Conservation (phyloP, 2,329 filamentous ascomycete species). For the Ophiostoma fasciatum region DNA sequence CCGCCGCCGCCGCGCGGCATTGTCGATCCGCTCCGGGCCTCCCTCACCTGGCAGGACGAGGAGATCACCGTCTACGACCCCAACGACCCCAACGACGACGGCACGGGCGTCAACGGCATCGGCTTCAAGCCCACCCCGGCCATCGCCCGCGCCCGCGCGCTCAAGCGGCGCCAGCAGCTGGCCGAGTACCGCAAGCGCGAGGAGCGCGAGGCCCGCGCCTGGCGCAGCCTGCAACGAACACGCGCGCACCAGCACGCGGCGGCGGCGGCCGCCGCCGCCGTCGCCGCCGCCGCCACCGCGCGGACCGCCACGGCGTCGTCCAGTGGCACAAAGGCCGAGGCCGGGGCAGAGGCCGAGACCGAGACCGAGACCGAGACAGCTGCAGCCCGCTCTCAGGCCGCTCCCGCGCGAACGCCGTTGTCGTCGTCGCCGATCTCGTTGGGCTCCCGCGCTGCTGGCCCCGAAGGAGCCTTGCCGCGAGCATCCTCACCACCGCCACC, state of each 20-base stretch:
- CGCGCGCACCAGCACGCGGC: slow-evolving; percentile 12
- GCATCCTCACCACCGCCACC: background rate
- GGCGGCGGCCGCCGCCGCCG: background rate
- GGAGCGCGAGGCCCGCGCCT: slow-evolving; percentile 42
- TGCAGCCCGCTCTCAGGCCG: too few species aligned
- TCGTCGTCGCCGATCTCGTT: too few species aligned
- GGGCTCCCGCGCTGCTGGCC: too few species aligned
- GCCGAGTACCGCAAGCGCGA: slow-evolving; percentile 47
- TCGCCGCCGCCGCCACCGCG: background rate
- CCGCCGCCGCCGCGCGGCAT: slow-evolving; percentile 13
- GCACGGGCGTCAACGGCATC: slow-evolving; percentile 51
- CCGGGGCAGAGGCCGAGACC: background rate
- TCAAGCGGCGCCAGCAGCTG: slow-evolving; percentile 45
- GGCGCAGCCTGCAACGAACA: slow-evolving; percentile 33
- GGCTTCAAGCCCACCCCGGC: slow-evolving; percentile 51
- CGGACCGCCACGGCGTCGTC: background rate
- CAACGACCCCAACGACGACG: slow-evolving; percentile 50
- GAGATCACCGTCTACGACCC: slow-evolving; percentile 54
- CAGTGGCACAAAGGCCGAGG: background rate
- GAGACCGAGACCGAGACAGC: too few species aligned
- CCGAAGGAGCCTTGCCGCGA: too few species aligned
- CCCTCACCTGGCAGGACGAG: slow-evolving; percentile 52
- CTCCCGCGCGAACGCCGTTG: too few species aligned
- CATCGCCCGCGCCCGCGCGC: slow-evolving; percentile 39
- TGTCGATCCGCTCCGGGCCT: slow-evolving; percentile 39